Evolutionary conservation across 345 rosid species (phyloP), one percentile per base, ranked within the genome.

Genomic region (Aegle marmelos): DNA sequence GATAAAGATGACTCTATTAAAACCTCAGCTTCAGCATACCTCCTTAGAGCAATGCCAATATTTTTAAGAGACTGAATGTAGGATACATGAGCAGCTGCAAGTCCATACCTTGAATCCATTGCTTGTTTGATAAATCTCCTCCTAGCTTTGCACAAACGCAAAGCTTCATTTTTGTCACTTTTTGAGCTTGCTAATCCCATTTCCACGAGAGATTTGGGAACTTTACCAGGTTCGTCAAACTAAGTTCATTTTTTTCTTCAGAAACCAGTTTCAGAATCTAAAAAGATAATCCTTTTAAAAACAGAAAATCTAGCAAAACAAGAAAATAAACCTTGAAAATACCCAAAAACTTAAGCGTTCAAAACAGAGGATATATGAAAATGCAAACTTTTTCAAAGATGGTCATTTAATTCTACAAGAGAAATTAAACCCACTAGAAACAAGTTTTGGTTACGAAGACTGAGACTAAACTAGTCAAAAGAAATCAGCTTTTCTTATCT

Each of bases 81-180:
- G 21, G 98, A 92, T n/a, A 92, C 88, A 87, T 93, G 99, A 63
- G 98, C 93, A 41, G 98, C 97, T 7, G 98, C 94, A 54, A 95
- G 87, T 68, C 88, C 89, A 82, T 86, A 92, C 87, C 98, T 90
- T 0, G 97, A 91, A 54, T 91, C 91, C 34, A 95, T 90, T 11
- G 93, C 94, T 87, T 84, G 93, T 84, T 86, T 89, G 48, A 93
- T 86, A 82, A 90, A 93, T 76, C 82, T 88, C 83, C 89, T 90
- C 71, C 99, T 85, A 58, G 85, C 96, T 76, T 87, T 91, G 84
- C 99, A 95, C 25, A 93, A 61, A 33, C 85, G 82, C 85, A 93
- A 78, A 13, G 93, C 93, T 66, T 91, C 96, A 77, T 83, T 79
- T 68, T 82, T 88, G 25, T 87, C 88, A 67, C 81, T 25, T 88